Conservation (phyloP, 169 alveolate species). For the Toxoplasma gondii region DNA sequence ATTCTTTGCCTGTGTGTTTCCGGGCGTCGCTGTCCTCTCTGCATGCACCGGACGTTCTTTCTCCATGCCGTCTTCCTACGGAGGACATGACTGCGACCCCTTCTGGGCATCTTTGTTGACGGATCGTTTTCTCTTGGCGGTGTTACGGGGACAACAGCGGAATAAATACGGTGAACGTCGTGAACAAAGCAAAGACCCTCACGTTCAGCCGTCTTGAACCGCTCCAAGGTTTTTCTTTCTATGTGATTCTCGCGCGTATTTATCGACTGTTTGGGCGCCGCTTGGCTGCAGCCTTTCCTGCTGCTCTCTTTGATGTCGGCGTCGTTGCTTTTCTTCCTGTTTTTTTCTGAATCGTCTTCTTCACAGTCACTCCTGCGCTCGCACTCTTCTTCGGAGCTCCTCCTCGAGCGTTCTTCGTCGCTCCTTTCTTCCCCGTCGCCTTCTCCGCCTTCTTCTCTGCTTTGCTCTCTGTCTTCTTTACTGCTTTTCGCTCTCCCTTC, state of each 20-base stretch:
- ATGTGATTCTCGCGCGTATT: neutral
- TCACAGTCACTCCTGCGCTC: neutral
- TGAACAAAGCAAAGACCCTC: too few species aligned
- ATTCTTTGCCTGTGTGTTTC: too few species aligned
- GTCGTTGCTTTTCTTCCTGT: neutral
- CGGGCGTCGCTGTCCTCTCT: too few species aligned
- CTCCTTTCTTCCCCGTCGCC: neutral
- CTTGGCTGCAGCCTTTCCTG: neutral
- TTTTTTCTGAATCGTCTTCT: slow-evolving; percentile 9
- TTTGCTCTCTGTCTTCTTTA: neutral
- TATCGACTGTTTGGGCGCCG: neutral
- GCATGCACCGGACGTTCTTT: too few species aligned
- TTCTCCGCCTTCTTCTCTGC: neutral
- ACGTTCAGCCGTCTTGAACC: too few species aligned
- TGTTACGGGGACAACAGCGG: too few species aligned
- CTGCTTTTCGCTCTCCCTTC: neutral
- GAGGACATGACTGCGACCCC: too few species aligned
- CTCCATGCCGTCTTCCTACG: too few species aligned
- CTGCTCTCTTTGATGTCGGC: slow-evolving; percentile 1
- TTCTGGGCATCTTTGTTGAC: too few species aligned
- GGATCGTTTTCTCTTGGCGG: too few species aligned
- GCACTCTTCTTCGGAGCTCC: neutral
- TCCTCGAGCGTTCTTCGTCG: neutral
- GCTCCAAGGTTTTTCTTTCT: too few species aligned
- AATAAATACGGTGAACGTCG: too few species aligned